phyloP scores from a whole-genome alignment of 2,329 filamentous ascomycete genomes.

The Celoporthe dispersa region DNA sequence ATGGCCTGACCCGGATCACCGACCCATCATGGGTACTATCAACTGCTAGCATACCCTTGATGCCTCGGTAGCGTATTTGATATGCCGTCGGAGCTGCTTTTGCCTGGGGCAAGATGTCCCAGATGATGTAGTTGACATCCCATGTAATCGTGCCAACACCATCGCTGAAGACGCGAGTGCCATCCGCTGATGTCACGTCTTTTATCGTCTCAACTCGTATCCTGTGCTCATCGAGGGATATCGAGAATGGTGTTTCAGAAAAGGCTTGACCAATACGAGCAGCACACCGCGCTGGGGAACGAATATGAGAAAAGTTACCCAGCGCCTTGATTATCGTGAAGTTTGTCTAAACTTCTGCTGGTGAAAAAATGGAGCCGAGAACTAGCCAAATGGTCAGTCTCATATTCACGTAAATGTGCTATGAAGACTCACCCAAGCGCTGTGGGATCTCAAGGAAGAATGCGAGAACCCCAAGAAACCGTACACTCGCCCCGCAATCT shows the following conservation, averaged over 20 bases:
- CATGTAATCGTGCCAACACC: slow-evolving; percentile 76
- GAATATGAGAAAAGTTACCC: slow-evolving; percentile 56
- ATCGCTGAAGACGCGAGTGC: slow-evolving; percentile 72
- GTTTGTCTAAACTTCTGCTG: slow-evolving; percentile 40
- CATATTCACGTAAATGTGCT: no score
- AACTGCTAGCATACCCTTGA: slow-evolving; percentile 78
- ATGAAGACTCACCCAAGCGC: slow-evolving; percentile 53
- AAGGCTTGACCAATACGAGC: slow-evolving; percentile 71
- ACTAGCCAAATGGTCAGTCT: slow-evolving; percentile 41
- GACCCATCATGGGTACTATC: slow-evolving; percentile 64
- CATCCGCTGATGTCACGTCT: slow-evolving; percentile 56
- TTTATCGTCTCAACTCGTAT: slow-evolving; percentile 44
- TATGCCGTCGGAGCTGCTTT: slow-evolving; percentile 64
- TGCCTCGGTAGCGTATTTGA: slow-evolving; percentile 75
- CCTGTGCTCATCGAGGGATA: slow-evolving; percentile 50
- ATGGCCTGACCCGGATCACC: slow-evolving; percentile 65
- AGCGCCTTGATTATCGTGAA: slow-evolving; percentile 51
- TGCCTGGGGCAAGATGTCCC: slow-evolving; percentile 54
- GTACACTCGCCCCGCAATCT: slow-evolving; percentile 66
- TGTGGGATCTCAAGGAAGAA: slow-evolving; percentile 74
- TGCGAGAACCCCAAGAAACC: slow-evolving; percentile 79
- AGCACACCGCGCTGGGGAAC: slow-evolving; percentile 59
- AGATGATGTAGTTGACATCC: slow-evolving; percentile 63
- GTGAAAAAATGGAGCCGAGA: slow-evolving; percentile 53
- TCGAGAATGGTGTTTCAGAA: slow-evolving; percentile 71